Percentiles rank a stretch among this genome's conserved stretches.
phyloP scores from a whole-genome alignment of 139 green algal genomes.

The Raphidocelis subcapitata region DNA sequence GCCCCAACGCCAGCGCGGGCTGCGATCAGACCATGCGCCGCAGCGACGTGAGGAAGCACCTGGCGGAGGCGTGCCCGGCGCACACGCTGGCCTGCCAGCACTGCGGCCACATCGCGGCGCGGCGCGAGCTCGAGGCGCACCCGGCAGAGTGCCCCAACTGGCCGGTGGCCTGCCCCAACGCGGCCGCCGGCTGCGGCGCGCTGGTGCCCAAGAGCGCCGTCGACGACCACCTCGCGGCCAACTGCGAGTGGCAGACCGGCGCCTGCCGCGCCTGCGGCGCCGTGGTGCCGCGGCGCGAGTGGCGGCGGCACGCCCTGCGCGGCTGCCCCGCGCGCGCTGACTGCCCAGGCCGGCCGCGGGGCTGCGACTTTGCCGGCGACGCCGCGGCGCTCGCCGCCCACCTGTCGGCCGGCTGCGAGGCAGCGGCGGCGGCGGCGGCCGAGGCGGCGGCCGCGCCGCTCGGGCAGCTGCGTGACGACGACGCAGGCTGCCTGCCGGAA shows the following conservation, averaged over 20 bases:
- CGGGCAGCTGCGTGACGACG: not conserved
- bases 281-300: not conserved
- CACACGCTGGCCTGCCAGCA: constrained; percentile 5
- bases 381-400: not conserved
- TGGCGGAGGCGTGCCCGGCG: not conserved
- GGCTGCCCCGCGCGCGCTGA: constrained; percentile 3
- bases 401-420: not conserved
- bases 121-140: not conserved
- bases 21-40: not conserved
- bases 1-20: constrained; percentile 10
- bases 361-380: constrained; percentile 5
- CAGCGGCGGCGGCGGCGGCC: constrained; percentile 3
- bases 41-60: not conserved
- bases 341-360: constrained; percentile 15
- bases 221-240: not conserved
- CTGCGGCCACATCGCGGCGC: constrained; percentile 3
- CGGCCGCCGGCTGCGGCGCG: constrained; percentile 13
- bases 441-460: not conserved
- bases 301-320: constrained; percentile 4
- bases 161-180: constrained; percentile 7
- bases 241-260: not conserved
- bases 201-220: not conserved
- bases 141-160: constrained; percentile 1
- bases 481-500: not conserved
- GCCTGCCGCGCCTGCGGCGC: constrained; percentile 1